Conservation (phyloP, 177 flowering plant genomes). For the Vitis hybrid region DNA sequence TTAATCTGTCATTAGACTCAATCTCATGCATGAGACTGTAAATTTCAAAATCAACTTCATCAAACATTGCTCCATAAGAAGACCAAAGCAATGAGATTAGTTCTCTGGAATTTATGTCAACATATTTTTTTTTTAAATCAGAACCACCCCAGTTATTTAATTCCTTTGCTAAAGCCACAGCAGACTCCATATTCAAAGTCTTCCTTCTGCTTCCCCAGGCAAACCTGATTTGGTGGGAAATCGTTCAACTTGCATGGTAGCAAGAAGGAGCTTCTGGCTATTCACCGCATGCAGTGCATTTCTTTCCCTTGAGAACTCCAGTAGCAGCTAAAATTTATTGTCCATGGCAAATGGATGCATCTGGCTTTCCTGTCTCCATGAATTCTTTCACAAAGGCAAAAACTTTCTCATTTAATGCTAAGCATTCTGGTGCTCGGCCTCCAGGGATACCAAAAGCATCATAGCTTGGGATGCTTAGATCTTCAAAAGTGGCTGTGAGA, state of each 20-base stretch:
- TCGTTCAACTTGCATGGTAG: too few species aligned
- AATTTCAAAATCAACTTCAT: constrained; percentile 75
- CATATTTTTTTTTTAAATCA: constrained; percentile 30
- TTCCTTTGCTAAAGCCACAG: too few species aligned
- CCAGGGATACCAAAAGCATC: constrained; percentile 98
- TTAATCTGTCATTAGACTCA: constrained; percentile 40
- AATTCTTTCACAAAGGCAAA: constrained; percentile 65
- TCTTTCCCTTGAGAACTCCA: constrained; percentile 79
- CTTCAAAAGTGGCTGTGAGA: constrained; percentile 65
- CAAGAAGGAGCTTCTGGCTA: too few species aligned
- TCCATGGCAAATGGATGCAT: constrained; percentile 98
- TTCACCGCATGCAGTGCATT: too few species aligned
- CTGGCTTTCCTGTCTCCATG: constrained; percentile 77
- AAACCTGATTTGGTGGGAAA: too few species aligned
- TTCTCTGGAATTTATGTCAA: constrained; percentile 53
- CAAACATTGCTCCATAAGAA: constrained; percentile 77
- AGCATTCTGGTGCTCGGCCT: constrained; percentile 93
- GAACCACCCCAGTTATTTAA: constrained; percentile 8
- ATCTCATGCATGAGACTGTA: constrained; percentile 58
- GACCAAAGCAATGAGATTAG: constrained; percentile 65
- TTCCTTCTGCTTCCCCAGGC: too few species aligned
- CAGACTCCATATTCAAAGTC: too few species aligned
- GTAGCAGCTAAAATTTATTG: constrained; percentile 96
- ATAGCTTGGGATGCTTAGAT: constrained; percentile 54
- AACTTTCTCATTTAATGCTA: constrained; percentile 75